Evolutionary conservation across 768 basidiomycete genomes (phyloP).

Genomic region (Piloderma croceum): DNA sequence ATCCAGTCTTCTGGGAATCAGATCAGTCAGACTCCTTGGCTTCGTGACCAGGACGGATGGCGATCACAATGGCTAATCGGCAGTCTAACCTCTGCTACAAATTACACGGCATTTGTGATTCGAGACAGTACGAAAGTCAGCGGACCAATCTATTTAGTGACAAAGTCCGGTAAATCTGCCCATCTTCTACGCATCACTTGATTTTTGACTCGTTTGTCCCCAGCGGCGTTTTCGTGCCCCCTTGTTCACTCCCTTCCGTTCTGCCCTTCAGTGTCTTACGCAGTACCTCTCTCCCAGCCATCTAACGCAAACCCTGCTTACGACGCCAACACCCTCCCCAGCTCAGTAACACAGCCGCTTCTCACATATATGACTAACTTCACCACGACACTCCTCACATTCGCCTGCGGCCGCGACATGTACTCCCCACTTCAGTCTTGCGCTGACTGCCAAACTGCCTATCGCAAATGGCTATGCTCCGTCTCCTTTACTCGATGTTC

Average conservation of each 20-base stretch:
- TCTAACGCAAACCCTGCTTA: constrained; percentile 38
- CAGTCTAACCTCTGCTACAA: constrained; percentile 56
- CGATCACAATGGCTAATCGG: constrained; percentile 63
- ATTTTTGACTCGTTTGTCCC: neutral
- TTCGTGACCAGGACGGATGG: constrained; percentile 55
- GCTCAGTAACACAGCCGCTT: constrained; percentile 43
- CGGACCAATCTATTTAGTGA: constrained; percentile 65
- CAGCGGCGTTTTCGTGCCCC: constrained; percentile 64
- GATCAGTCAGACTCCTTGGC: constrained; percentile 47
- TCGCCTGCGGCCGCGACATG: constrained; percentile 72
- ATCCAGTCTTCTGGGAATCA: constrained; percentile 34
- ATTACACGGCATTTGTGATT: constrained; percentile 73
- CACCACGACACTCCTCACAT: constrained; percentile 62
- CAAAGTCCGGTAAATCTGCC: constrained; percentile 68
- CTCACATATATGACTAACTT: constrained; percentile 65
- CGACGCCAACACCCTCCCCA: constrained; percentile 47
- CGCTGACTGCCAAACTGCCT: constrained; percentile 65
- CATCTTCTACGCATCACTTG: no score
- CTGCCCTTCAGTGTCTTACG: constrained; percentile 66
- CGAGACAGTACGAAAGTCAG: constrained; percentile 51
- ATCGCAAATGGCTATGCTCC: constrained; percentile 74
- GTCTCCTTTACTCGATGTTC: constrained; percentile 71
- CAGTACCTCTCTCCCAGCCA: constrained; percentile 59
- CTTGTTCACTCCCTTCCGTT: constrained; percentile 67
- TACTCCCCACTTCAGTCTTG: constrained; percentile 80